A percentile compares a stretch with the other conserved stretches of the same genome.
Evolutionary conservation across 78 protist genomes (phyloP).

Genomic region (Dictyostelium firmibasis): DNA sequence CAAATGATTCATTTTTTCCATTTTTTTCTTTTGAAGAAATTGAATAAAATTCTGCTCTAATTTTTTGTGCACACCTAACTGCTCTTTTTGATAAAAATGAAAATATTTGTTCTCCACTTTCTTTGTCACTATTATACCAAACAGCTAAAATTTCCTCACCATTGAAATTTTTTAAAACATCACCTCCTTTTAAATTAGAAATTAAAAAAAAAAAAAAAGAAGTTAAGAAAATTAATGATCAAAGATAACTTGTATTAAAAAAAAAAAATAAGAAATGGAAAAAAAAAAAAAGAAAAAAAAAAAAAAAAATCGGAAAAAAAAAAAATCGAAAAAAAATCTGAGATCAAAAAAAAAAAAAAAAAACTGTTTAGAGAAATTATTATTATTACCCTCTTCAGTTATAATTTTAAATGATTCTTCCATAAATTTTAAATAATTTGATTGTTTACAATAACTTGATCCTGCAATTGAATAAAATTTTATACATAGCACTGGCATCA

Average conservation of each 20-base stretch:
- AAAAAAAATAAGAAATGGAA: no score
- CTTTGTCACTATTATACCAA: constrained; percentile 26
- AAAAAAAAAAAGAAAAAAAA: background rate
- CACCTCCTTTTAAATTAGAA: constrained; percentile 12
- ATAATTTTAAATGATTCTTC: constrained; percentile 39
- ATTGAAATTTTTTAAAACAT: constrained; percentile 19
- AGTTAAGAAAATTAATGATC: background rate
- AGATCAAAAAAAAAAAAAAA: background rate
- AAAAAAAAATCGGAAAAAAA: background rate
- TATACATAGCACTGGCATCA: constrained; percentile 18
- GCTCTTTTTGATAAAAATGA: constrained; percentile 1
- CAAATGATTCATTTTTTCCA: background rate
- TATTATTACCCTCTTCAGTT: constrained; percentile 12
- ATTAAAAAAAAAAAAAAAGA: background rate
- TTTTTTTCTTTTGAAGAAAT: background rate
- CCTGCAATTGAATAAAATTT: constrained; percentile 14
- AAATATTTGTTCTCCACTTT: background rate
- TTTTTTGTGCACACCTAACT: constrained; percentile 12
- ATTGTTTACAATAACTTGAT: background rate
- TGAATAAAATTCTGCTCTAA: background rate
- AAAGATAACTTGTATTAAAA: no score
- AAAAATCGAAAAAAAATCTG: background rate
- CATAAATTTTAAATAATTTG: constrained; percentile 24
- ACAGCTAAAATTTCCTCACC: constrained; percentile 37
- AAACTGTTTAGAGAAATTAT: no score